Percentiles rank a stretch among this genome's conserved stretches.
phyloP scores from a whole-genome alignment of 768 basidiomycete genomes.

The Cystobasidium ongulense region DNA sequence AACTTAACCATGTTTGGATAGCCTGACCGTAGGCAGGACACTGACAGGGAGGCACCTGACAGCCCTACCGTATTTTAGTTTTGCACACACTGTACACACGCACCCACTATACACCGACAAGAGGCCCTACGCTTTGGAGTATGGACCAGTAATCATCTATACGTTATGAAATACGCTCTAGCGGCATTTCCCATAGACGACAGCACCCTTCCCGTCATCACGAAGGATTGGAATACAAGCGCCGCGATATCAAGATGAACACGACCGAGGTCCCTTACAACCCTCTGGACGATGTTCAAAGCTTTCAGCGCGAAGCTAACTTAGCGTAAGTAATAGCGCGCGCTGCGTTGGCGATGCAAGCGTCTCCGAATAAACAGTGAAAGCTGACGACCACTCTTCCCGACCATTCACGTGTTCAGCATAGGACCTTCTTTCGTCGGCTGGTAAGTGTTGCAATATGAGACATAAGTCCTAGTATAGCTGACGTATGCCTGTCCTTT shows the following conservation, averaged over 20 bases:
- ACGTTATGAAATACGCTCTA: too few relatives aligned
- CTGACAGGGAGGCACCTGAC: too few relatives aligned
- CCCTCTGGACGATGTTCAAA: neutral
- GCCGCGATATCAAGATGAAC: neutral
- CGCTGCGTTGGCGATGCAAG: neutral
- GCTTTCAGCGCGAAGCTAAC: neutral
- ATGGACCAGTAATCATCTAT: too few relatives aligned
- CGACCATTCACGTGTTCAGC: neutral
- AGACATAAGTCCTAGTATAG: neutral
- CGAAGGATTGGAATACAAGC: neutral
- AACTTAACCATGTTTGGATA: too few relatives aligned
- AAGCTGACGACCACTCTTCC: neutral
- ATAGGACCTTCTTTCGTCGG: conserved; percentile 9
- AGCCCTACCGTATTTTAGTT: too few relatives aligned
- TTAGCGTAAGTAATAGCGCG: neutral
- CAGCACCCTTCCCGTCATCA: neutral
- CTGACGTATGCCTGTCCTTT: neutral
- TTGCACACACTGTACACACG: too few relatives aligned
- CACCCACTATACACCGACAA: too few relatives aligned
- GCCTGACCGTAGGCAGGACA: too few relatives aligned
- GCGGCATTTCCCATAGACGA: neutral
- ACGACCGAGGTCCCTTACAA: neutral
- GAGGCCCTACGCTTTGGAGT: too few relatives aligned
- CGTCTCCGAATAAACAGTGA: neutral
- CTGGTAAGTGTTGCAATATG: neutral